Percentiles rank a stretch among this genome's conserved stretches.
These are phyloP conservation scores for Mucor irregularis DNA, from an alignment of 371 early-diverging fungal genomes.

Conservation along the genomic window DNA sequence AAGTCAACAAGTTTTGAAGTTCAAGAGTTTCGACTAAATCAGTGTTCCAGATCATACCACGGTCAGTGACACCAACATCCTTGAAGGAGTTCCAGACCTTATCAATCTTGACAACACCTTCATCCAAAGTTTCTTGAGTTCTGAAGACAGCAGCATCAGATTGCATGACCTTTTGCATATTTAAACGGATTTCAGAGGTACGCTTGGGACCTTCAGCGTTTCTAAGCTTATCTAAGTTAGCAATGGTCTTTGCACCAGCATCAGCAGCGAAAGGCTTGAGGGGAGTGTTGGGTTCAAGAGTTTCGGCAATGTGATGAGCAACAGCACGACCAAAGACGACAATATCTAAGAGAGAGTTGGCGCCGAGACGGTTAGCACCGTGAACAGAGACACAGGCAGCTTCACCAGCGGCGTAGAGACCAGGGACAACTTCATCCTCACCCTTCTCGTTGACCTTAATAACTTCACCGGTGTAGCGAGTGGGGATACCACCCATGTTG, in stretches of 20 bases:
- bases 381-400: slow-evolving; percentile 94
- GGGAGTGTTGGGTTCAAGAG: slow-evolving; percentile 83
- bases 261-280: slow-evolving; percentile 81
- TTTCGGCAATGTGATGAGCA: slow-evolving; percentile 93
- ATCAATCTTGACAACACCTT: slow-evolving; percentile 79
- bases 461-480: slow-evolving; percentile 96
- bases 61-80: slow-evolving; percentile 89
- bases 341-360: slow-evolving; percentile 95
- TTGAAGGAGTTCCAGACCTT: slow-evolving; percentile 78
- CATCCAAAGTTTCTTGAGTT: slow-evolving; percentile 88
- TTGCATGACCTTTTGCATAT: slow-evolving; percentile 98
- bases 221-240: slow-evolving; percentile 92
- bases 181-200: slow-evolving; percentile 88
- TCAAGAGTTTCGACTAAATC: slow-evolving; percentile 95
- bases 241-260: slow-evolving; percentile 87
- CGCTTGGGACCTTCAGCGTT: slow-evolving; percentile 76
- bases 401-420: slow-evolving; percentile 95
- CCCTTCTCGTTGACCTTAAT: slow-evolving; percentile 74
- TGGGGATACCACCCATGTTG: slow-evolving; percentile 99
- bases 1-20: slow-evolving; percentile 95
- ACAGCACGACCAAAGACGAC: slow-evolving; percentile 97
- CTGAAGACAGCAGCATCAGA: slow-evolving; percentile 97
- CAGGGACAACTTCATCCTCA: slow-evolving; percentile 83
- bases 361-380: slow-evolving; percentile 98
- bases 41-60: slow-evolving; percentile 97